Base-by-base conservation (phyloP, 2,329 filamentous ascomycete genomes). In the Monosporascus sp. region DNA sequence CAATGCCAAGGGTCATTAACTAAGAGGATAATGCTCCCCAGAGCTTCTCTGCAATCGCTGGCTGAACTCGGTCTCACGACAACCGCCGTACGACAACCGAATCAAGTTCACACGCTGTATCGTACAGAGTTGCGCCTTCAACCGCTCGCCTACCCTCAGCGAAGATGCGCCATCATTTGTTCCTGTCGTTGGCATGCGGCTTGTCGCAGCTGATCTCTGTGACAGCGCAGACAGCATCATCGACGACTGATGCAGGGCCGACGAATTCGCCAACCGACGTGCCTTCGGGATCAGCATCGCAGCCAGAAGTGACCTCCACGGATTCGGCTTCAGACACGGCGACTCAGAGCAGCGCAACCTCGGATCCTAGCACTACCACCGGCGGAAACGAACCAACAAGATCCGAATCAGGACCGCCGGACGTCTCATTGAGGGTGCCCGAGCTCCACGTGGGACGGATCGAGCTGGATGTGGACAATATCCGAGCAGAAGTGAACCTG, bases 401-500 rank as follows among this genome's bases (percentile, higher is more conserved):
- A n/a, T 22, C 43, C 17, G 26, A 14, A 7, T 26, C 43, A 28
- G 24, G 22, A 24, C 70, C 75, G 0, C 80, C 81, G 9, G 82
- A 86, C 68, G 81, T 85, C 18, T 72, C 76, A 52, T 75, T 86
- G 38, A 77, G 75, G 48, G 77, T 85, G 1, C 80, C 82, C 0
- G 74, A 82, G 57, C 72, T 86, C 7, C 78, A 77, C 40, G 81
- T 86, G 18, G 78, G 78, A 40, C 72, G 74, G 49, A 85, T 86
- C 54, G 81, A 85, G 67, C 71, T 85, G 3, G 75, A 78, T 47
- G 82, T 86, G 3, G 80, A 85, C 58, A 76, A 83, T 58, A 68
- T 85, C 18, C 71, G 74, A 54, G 82, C 80, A 2, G 78, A 85
- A 55, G 72, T 85, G 61, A 85, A 84, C 63, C 70, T 86, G 2